Base-by-base conservation (phyloP, 495 filamentous ascomycete genomes). In the Hyphodiscus hymeniophilus region DNA sequence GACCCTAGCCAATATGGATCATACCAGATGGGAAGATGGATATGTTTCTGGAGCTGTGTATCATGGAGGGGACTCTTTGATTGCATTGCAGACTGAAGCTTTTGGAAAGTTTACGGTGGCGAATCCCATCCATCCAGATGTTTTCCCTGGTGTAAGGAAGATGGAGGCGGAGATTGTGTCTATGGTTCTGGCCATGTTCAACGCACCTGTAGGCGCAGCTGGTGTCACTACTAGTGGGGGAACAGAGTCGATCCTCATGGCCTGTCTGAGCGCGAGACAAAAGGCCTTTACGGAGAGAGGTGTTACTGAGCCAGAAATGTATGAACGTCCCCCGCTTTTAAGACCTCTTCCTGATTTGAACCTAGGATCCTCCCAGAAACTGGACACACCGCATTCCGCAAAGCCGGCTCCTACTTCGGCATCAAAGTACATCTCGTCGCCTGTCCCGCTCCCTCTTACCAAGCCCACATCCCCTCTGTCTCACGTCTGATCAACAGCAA, bases 111-210 rank as follows among this genome's bases (percentile, higher is more conserved):
- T 99, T 61, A 89, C 87, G 38, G 92, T 97, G 13, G 73, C 86
- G n/a, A 99, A 99, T 65, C 92, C 92, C n/a, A 85, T 99, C 55
- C 92, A 99, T 67, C 92, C 92, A 26, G 92, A 99, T 69, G 89
- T 97, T 31, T 99, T 99, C 68, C 92, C 92, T 34, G 92, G 90
- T 30, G 89, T 99, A 23, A 73, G 92, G 56, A 99, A 99, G 72
- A 99, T 99, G 92, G 92, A 99, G 68, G 91, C 92, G 23, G 92
- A 99, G 71, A 74, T 97, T 60, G 92, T 99, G 33, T 82, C 89
- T 47, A 99, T 99, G 92, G 88, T 95, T 40, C 69, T 96, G 34
- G 73, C 77, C 26, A 69, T 99, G 65, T 99, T 96, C 72, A 87
- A 95, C 63, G 88, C 84, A n/a, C 90, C 94, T 24, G 62, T 74